Base-by-base conservation (phyloP, 345 rosid genomes). In the Brassica napus region DNA sequence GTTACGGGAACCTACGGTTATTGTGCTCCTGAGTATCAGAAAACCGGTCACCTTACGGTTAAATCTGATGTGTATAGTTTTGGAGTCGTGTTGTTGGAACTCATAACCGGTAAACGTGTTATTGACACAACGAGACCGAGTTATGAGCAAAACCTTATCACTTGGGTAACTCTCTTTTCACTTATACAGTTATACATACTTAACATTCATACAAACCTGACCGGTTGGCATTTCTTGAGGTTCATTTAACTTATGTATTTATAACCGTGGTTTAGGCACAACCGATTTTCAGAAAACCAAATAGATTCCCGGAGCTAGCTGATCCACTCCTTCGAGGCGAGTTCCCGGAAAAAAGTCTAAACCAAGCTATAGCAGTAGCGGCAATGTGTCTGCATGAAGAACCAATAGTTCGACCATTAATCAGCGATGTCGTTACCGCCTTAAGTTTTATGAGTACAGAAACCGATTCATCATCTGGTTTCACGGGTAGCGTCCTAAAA, bases 31-130 rank as follows among this genome's bases (percentile, higher is more conserved):
- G 97, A 92, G 71, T 94, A 92, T 71, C 96, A 92, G 61, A 86
- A 88, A 80, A 87, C 93, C 1, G 94, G 96, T 0, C 93, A 89
- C 14, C 66, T 94, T 4, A 89, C 97, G 0, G 83, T 84, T 1
- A 92, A 89, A 75, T 92, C 98, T 0, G 98, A 94, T 76, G 96
- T 94, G 0, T 94, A 94, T 77, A 90, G 94, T 71, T 92, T 92
- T 28, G 98, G 98, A 26, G 94, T 94, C 5, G 94, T 94, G 37
- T 21, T 94, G 66, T 74, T 94, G 83, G 98, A 94, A 76, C 73
- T 90, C 69, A 92, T 94, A 84, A 88, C 90, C 0, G 98, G 97
- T 68, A 86, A 85, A 65, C 86, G 94, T 78, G 97, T 74, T 67
- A 80, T 92, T 30, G 96, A 92, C 68, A 84, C 91, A 44, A 86